Evolutionary conservation across 768 basidiomycete genomes (phyloP), one percentile per base, ranked within the genome.

Genomic region (Myochromella boudieri): DNA sequence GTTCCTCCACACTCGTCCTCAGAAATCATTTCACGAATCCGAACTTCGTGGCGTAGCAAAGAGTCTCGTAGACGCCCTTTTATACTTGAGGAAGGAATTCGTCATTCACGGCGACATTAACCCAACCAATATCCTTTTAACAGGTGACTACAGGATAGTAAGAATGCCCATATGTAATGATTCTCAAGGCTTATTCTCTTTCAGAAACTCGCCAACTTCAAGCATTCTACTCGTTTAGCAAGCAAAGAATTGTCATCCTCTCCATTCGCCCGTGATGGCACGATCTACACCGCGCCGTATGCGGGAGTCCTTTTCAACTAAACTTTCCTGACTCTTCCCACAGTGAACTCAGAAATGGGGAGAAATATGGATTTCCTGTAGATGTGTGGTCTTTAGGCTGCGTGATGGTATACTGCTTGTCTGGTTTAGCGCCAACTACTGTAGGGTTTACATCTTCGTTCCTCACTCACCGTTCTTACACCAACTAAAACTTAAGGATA

Each of bases 351-450:
- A 46, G 65, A 5, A 50, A 58, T 0, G 54, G 61, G n/a, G 36
- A 36, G 20, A 54, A 68, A 1, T 67, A 71, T 37, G 61, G 64
- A 28, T 72, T 67, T 46, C 43, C 65, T 6, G 59, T 66, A 3
- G 78, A 80, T 53, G 27, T 76, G 20, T 80, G 76, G 76, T 77
- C 77, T 1, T 44, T 76, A 21, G 78, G 76, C 3, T 71, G 69
- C 53, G 57, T 77, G 3, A 54, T 71, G 17, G 39, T 71, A 15
- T 60, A 63, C 6, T 71, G 71, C 46, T 46, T 75, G 11, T 57
- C 68, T 4, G 73, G 70, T 2, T 49, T 37, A 10, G 60, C 60
- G 14, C 63, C 71, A 5, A 68, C 68, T 38, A 45, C 68, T 47
- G 74, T 70, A 32, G 36, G 59, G 18, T 34, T 52, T 22, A 17